These are phyloP conservation scores for Phaeosphaeria sp. DNA, from an alignment of 2,329 filamentous ascomycete genomes.

Conservation along the genomic window DNA sequence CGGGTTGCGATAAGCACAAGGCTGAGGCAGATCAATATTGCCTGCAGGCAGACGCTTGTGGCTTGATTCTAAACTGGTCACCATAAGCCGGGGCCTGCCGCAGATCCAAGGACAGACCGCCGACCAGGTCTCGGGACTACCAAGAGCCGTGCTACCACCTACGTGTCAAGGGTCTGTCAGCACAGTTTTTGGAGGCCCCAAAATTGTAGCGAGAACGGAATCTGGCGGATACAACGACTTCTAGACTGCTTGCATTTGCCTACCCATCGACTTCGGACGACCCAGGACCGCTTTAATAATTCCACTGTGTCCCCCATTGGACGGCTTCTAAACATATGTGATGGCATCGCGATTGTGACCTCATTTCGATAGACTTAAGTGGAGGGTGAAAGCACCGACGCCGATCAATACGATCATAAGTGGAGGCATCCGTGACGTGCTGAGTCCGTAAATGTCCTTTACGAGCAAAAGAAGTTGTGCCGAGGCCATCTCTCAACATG, in stretches of 20 bases:
- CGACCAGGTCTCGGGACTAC: not conserved
- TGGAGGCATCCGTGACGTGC: not conserved
- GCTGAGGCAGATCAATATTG: constrained; percentile 1
- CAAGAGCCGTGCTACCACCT: not conserved
- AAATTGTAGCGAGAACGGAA: not conserved
- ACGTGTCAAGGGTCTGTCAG: not conserved
- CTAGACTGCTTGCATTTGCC: not conserved
- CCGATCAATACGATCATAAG: not conserved
- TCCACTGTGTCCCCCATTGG: not conserved
- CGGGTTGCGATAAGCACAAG: not conserved
- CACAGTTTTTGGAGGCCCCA: not conserved
- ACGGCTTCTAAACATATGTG: not conserved
- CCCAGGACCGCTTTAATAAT: not conserved
- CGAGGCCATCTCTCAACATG: not conserved
- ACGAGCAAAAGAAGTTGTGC: not conserved
- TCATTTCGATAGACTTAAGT: not conserved
- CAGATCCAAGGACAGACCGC: not conserved
- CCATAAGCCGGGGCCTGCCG: not conserved
- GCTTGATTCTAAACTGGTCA: not conserved
- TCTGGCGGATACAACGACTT: not conserved
- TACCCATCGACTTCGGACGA: not conserved
- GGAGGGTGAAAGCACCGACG: not conserved
- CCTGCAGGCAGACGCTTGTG: not conserved
- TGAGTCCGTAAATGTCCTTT: not conserved
- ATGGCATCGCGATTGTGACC: not conserved